Base-by-base conservation (phyloP, 1,139 yeast species). In the Taphrina pruni region DNA sequence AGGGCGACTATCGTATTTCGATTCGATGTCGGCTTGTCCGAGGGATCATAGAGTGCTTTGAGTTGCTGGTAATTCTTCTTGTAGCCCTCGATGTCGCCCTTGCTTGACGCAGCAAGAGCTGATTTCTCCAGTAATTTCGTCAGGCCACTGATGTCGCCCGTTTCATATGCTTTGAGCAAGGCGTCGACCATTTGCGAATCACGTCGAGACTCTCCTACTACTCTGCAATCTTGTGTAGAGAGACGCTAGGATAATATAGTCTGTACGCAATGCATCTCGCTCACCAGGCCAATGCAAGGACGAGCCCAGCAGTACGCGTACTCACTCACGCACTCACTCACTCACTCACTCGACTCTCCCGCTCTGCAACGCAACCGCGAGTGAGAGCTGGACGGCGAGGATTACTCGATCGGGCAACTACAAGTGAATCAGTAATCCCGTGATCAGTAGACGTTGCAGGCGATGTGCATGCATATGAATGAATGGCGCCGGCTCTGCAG, bases 1-100 rank as follows among this genome's bases (percentile, higher is more conserved):
- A 94, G 83, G 68, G 96, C 89, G 71, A 88, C 82, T 76, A 94
- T 43, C 20, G 46, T 51, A n/a, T 69, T 62, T 11, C 55, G 20
- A 6, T 66, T 71, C 21, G 58, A 32, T 4, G 69, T 38, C 26
- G 69, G 68, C 9, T 66, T 56, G n/a, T 62, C 70, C 14, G 70
- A 66, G 11, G 50, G 41, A 9, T 26, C 46, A 20, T 65, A 58
- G 51, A 57, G 54, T 8, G 69, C 36, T 26, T 38, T 43, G 32
- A 65, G 52, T 17, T 60, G 69, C 9, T 45, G 64, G 60, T 57
- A 65, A 11, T 38, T 32, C 39, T 65, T 50, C 50, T 35, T 38
- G 41, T 46, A 60, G 38, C 36, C 43, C 9, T 48, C 54, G 8
- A 43, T 36, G 35, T 60, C 65, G 20, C 52, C 51, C 1, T 58